A percentile compares a stretch with the other conserved stretches of the same genome.
These are phyloP conservation scores for Talaromyces sp. DNA, from an alignment of 2,329 filamentous ascomycete species.

Conservation along the genomic window DNA sequence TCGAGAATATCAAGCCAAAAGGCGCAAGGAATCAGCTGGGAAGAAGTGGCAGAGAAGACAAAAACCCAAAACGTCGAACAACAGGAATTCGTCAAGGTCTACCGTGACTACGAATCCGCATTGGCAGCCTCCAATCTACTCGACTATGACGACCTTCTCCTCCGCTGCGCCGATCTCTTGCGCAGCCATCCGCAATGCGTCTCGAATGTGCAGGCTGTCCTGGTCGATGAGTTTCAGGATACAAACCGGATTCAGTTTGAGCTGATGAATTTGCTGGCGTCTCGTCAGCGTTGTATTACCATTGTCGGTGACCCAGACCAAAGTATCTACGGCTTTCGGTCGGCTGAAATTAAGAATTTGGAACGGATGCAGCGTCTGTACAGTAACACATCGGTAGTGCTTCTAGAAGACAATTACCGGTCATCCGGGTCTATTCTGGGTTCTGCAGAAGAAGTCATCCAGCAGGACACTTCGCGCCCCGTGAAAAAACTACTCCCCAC, in stretches of 20 bases:
- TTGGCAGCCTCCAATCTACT: conserved; percentile 73
- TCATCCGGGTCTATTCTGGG: conserved; percentile 81
- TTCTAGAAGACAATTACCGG: conserved; percentile 90
- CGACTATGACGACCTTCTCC: conserved; percentile 89
- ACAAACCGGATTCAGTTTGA: conserved; percentile 95
- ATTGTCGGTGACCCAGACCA: conserved; percentile 96
- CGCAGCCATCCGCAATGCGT: conserved; percentile 71
- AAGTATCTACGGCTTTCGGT: conserved; percentile 94
- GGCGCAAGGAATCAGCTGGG: conserved; percentile 49
- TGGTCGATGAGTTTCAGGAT: conserved; percentile 98
- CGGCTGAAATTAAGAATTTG: conserved; percentile 86
- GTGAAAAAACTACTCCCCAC: conserved; percentile 75
- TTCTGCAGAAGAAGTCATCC: conserved; percentile 77
- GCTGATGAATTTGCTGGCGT: conserved; percentile 82
- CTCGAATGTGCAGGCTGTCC: conserved; percentile 79
- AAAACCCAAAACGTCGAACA: conserved; percentile 42
- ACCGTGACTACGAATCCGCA: conserved; percentile 71
- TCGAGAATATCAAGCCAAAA: conserved; percentile 68
- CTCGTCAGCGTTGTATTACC: conserved; percentile 70
- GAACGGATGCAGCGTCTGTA: conserved; percentile 72
- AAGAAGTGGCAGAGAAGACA: conserved; percentile 38
- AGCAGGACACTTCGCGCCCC: conserved; percentile 79
- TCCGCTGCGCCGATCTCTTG: conserved; percentile 77
- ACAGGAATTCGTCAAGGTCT: conserved; percentile 64
- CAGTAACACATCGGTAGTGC: conserved; percentile 72